Evolutionary conservation across 192 early-diverging fungal genomes (phyloP), one percentile per base, ranked within the genome.

Genomic region (Coemansia sp.): DNA sequence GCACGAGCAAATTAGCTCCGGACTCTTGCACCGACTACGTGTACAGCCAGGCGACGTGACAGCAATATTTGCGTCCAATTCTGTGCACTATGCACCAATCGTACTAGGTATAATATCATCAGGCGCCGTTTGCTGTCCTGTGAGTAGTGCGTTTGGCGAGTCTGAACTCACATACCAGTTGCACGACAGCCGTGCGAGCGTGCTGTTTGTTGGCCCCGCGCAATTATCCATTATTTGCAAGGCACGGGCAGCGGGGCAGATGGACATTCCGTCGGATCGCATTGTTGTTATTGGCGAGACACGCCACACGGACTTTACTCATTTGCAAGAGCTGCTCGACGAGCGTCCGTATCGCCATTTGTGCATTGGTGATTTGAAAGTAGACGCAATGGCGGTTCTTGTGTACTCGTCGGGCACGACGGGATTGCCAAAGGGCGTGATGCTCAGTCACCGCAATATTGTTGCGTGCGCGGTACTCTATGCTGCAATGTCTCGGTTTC

Each of bases 131-230:
- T 66, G 67, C 53, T 74, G 67, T 64, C 66, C 77, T 2, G 49
- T 68, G 17, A 79, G 68, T 57, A 73, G 68, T 46, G 60, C 68
- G 17, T 86, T 88, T 57, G 81, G 82, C 15, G 73, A 83, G 17
- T 78, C 85, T 12, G 91, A 93, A 68, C 83, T 91, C 44, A 79
- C 75, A 4, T 89, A 88, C 71, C 88, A 93, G 50, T 26, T 93
- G 42, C 72, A 88, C 1, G 88, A 90, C 68, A 73, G 89, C 37
- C 62, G 82, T 34, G 73, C 82, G 6, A 76, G 72, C 1, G 68
- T 73, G 4, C 65, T 93, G 20, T 79, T 93, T 60, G 78, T 90
- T 12, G 85, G 85, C 6, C 7, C 21, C 10, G 59, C 69, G 37
- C 88, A 87, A 6, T 61, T 70, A n/a, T 60, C 64, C 0, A 60